Percentiles rank a stretch among this genome's conserved stretches.
Evolutionary conservation across 176 grass and related monocot species (phyloP).

Genomic region (Thalia dealbata): DNA sequence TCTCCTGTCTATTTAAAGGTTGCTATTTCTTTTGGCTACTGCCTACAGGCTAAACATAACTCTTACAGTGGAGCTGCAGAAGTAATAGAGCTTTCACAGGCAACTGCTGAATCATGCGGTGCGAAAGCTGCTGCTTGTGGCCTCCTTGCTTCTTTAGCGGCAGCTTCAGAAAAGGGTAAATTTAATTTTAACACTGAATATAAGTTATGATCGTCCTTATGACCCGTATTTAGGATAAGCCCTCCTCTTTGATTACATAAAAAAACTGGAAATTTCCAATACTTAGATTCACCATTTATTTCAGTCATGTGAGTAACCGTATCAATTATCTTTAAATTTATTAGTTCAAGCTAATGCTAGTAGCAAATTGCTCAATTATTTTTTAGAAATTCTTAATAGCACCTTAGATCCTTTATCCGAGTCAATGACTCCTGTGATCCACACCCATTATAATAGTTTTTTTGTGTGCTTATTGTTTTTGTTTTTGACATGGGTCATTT

Average conservation of each 20-base stretch:
- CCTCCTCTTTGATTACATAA: background rate
- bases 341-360: too few species aligned
- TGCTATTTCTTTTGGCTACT: constrained; percentile 15
- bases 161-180: constrained; percentile 63
- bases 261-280: background rate
- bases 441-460: background rate
- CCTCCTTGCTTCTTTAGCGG: constrained; percentile 49
- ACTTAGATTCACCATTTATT: background rate
- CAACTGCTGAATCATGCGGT: constrained; percentile 70
- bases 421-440: background rate
- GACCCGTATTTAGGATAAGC: background rate
- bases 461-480: background rate
- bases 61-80: constrained; percentile 23
- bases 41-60: constrained; percentile 32
- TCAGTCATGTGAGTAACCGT: background rate
- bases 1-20: constrained; percentile 15
- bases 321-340: too few species aligned
- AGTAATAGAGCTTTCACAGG: constrained; percentile 59
- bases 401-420: background rate
- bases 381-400: background rate
- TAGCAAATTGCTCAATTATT: too few species aligned
- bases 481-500: constrained; percentile 16
- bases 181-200: background rate
- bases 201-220: background rate
- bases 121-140: constrained; percentile 94